Base-by-base conservation (phyloP, 768 basidiomycete genomes). In the Amanita pseudoporphyria region DNA sequence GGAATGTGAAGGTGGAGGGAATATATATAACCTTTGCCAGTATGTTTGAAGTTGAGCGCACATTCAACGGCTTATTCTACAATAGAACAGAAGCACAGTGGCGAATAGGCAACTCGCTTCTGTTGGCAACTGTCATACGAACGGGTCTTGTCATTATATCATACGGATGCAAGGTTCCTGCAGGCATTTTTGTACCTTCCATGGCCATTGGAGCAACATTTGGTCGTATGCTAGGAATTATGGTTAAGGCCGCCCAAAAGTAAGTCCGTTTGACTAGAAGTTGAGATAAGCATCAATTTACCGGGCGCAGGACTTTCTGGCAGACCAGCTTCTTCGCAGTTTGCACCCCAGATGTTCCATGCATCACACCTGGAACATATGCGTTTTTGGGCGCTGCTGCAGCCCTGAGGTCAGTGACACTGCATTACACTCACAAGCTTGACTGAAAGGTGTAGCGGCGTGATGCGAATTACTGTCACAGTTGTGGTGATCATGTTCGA, bases 401-500 rank as follows among this genome's bases (percentile, higher is more conserved):
- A 5, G 88, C 93, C 12, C 70, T 99, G 36, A 93, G 88, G 90
- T 91, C 45, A 38, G 59, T 53, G 4, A 2, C 36, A 18, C 21
- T 28, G 43, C 12, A 42, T 14, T 35, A 38, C 18, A 5, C 6
- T 14, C 16, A 1, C 10, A n/a, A 1, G 12, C 9, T 51, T 49
- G 12, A 36, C 36, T 36, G 43, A 31, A 36, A 41, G 40, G 33
- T 47, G 30, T 59, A 95, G 96, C 48, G 95, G 96, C 30, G 82
- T 98, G 47, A 99, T 97, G 78, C 79, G 94, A 57, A 88, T 98
- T 51, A 99, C 96, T 0, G 92, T 98, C 22, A 91, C 94, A 0
- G 93, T 99, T 5, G 96, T 98, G 6, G 96, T 98, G 31, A 94
- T 99, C 65, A 98, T 99, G 93, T 98, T 97, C 63, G 95, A 98